Base-by-base conservation (phyloP, 176 grass and related monocot species). In the Pontederia paniculata region DNA sequence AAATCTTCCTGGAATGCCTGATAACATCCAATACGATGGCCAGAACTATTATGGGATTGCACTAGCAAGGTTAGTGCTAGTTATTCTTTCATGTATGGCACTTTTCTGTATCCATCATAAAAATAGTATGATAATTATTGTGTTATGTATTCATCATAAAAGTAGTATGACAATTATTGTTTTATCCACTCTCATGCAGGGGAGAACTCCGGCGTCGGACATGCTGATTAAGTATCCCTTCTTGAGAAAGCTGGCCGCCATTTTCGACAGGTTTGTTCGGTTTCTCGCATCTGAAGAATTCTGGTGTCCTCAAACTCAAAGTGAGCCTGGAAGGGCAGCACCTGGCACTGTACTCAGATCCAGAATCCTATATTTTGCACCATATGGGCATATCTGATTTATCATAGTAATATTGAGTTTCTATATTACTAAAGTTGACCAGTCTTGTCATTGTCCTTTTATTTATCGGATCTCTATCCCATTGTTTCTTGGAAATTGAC, bases 1-100 rank as follows among this genome's bases (percentile, higher is more conserved):
- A 17, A 80, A 80, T 76, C 69, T 95, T 14, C 89, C 84, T 37
- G 84, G 89, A 13, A 43, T 72, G 6, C 81, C 89, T 8, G 84
- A 95, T 47, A 95, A 89, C 58, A 75, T 95, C 25, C 78, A 76
- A 0, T 89, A 85, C 42, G 78, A 85, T 62, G 75, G 78, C 4
- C 69, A 95, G 44, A 78, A 81, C 17, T 69, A 50, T 23, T 95
- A 88, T 50, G 88, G 84, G 89, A 95, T 95, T 1, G 81, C 55
- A 14, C 42, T 95, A 21, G 57, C 75, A 17, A 54, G 66, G 62
- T 80, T 95, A n/a, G n/a, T n/a, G n/a, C n/a, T n/a, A n/a, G n/a
- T n/a, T n/a, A n/a, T n/a, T n/a, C n/a, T n/a, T n/a, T n/a, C n/a
- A n/a, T n/a, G n/a, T n/a, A 73, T 5, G 4, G 48, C 46, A 45